Conservation (phyloP, 257 asterid genomes). For the Solanum verrucosum region DNA sequence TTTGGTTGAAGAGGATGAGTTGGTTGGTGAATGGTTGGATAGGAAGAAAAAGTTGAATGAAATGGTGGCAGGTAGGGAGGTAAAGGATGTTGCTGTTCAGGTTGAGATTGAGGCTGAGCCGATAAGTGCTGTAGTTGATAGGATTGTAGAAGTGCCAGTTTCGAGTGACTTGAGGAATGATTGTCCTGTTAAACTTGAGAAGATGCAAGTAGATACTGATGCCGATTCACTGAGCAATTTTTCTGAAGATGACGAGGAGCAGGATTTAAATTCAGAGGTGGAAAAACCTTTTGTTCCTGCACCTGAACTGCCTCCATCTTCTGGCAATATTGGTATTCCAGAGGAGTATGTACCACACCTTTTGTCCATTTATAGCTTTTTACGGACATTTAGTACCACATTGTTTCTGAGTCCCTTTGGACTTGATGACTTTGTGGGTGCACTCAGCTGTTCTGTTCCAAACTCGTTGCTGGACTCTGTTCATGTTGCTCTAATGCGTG, state of each 20-base stretch:
- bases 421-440: constrained; percentile 88
- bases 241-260: constrained; percentile 33
- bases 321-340: constrained; percentile 65
- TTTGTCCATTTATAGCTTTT: constrained; percentile 61
- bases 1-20: constrained; percentile 43
- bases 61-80: constrained; percentile 21
- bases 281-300: constrained; percentile 50
- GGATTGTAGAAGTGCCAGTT: not conserved
- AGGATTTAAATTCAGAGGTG: constrained; percentile 15
- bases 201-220: constrained; percentile 12
- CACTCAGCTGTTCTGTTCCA: constrained; percentile 58
- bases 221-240: constrained; percentile 40
- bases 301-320: constrained; percentile 76
- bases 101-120: not conserved
- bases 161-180: not conserved
- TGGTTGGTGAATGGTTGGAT: constrained; percentile 48
- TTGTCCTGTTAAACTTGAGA: constrained; percentile 12
- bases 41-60: constrained; percentile 43
- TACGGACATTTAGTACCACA: constrained; percentile 62
- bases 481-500: constrained; percentile 66
- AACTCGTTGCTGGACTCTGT: constrained; percentile 76
- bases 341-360: constrained; percentile 59
- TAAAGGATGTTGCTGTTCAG: not conserved
- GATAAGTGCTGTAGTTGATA: constrained; percentile 6
- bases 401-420: constrained; percentile 72